These are phyloP conservation scores for Chenopodium quinoa DNA, from an alignment of 148 eudicot genomes.

Conservation along the genomic window DNA sequence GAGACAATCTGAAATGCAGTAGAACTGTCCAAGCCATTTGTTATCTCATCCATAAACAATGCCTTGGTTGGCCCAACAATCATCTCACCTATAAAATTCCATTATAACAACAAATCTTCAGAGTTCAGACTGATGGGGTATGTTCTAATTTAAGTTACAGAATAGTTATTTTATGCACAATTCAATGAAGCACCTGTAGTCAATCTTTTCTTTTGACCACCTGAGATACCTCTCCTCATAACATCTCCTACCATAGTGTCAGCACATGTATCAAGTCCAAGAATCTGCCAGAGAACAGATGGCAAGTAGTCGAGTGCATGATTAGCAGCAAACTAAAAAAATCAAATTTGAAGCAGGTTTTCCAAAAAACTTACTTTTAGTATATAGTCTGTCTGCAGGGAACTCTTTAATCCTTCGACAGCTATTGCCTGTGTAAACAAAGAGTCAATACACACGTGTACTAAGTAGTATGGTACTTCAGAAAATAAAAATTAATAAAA, in stretches of 20 bases:
- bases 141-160: not conserved
- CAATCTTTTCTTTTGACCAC: constrained; percentile 85
- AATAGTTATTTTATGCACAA: not conserved
- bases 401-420: constrained; percentile 59
- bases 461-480: not conserved
- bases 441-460: constrained; percentile 1
- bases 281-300: constrained; percentile 49
- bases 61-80: constrained; percentile 80
- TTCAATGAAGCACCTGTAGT: constrained; percentile 51
- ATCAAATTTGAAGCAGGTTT: constrained; percentile 7
- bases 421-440: constrained; percentile 59
- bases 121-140: not conserved
- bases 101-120: constrained; percentile 1
- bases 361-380: constrained; percentile 50
- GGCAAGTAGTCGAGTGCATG: not conserved
- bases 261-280: constrained; percentile 77
- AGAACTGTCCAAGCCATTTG: constrained; percentile 90
- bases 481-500: not conserved
- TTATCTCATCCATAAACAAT: constrained; percentile 87
- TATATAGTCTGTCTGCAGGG: constrained; percentile 79
- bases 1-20: constrained; percentile 75
- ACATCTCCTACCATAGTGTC: constrained; percentile 71
- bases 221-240: constrained; percentile 86
- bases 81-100: constrained; percentile 68
- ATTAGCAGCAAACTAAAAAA: not conserved